Base-by-base conservation (phyloP, 2,329 filamentous ascomycete genomes). In the Claviceps arundinis region DNA sequence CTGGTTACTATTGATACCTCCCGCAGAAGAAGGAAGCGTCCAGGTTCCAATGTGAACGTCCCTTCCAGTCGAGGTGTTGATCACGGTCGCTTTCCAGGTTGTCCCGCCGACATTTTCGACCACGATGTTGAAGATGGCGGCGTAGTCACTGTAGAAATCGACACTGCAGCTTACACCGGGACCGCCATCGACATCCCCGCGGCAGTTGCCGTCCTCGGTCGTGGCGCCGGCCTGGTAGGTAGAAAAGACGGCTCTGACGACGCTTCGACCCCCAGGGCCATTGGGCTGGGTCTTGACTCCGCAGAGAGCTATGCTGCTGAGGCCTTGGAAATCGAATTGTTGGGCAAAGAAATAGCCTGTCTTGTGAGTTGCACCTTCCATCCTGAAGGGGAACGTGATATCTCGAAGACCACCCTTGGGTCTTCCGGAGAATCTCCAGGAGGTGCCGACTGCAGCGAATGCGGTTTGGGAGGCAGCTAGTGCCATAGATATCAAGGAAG, bases 271-370 rank as follows among this genome's bases (percentile, higher is more conserved):
- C 9, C 9, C 41, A 6, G 19, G 9, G 26, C 26, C 26, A 19
- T 14, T 14, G 17, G 41, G 41, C 17, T 19, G 41, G 41, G 19
- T 43, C 41, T 43, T 17, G 17, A 43, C 14, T 5, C 41, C 41
- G 17, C 41, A 43, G 41, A 22, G 14, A 16, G 8, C 1, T 13
- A 43, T 19, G 9, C 22, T 19, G 4, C 5, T 14, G 42, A 54
- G 17, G 38, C 48, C 50, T 2, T 53, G 6, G 30, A 61, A 59
- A 17, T 42, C 37, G 50, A 54, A 61, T 41, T 59, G 57, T 51
- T 61, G 55, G 9, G 59, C 60, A 52, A 58, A 61, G 54, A 58
- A 61, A 44, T 55, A 62, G 16, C 58, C 59, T 1, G 24, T 37
- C 5, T 40, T 19, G 43, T 59, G 60, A 4, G 53, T 41, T 3